Percentiles rank a stretch among this genome's conserved stretches.
phyloP scores from a whole-genome alignment of 2,329 filamentous ascomycete genomes.

The Hypoxylon sp. region DNA sequence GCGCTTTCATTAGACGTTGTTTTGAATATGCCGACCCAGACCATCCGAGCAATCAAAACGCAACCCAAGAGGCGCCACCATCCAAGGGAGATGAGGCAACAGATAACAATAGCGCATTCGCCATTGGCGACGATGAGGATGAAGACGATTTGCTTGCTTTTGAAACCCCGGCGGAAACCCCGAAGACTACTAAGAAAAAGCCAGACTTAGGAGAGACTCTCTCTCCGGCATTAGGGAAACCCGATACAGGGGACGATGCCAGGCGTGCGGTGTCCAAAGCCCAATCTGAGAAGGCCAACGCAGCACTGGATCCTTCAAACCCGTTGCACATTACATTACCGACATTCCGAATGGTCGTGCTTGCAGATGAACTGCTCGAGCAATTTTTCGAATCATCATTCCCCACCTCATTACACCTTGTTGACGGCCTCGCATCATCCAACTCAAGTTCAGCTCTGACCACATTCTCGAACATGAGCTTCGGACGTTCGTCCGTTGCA shows the following conservation, averaged over 20 bases:
- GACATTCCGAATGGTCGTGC: constrained; percentile 98
- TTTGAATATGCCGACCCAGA: constrained; percentile 99
- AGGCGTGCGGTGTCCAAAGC: constrained; percentile 70
- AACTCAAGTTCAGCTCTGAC: constrained; percentile 79
- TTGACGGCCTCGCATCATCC: constrained; percentile 69
- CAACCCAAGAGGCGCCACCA: constrained; percentile 41
- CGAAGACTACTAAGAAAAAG: constrained; percentile 60
- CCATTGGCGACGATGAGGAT: constrained; percentile 75
- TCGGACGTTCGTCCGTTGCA: constrained; percentile 62
- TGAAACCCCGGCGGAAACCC: constrained; percentile 62
- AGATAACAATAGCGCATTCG: constrained; percentile 71
- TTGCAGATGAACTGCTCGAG: constrained; percentile 94
- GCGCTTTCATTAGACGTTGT: constrained; percentile 93
- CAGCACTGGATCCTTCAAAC: constrained; percentile 91
- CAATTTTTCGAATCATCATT: constrained; percentile 98
- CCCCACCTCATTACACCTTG: constrained; percentile 90
- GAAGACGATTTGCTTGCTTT: constrained; percentile 73
- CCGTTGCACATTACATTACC: constrained; percentile 96
- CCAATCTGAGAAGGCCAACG: constrained; percentile 84
- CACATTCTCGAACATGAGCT: constrained; percentile 81
- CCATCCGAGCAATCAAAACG: constrained; percentile 73
- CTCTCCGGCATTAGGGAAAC: constrained; percentile 52
- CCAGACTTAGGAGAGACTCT: constrained; percentile 58
- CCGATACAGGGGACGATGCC: constrained; percentile 44
- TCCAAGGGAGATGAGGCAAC: constrained; percentile 50